Conservation (phyloP, 352 stramenopile species). For the Pythium brassicae region DNA sequence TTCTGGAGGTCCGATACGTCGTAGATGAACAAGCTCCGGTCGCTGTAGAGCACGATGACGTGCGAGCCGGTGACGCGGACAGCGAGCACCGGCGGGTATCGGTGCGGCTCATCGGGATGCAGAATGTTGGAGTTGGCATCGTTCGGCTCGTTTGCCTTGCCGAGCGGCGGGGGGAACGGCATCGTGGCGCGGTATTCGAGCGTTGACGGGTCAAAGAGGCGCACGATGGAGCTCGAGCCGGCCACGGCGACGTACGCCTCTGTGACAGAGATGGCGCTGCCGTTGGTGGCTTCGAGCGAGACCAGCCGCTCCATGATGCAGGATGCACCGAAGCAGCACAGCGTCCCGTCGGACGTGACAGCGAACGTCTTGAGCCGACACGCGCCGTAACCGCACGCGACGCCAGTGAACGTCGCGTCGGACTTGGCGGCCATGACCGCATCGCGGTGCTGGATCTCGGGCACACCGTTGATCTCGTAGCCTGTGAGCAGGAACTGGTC, state of each 20-base stretch:
- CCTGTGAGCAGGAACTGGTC: conserved; percentile 51
- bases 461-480: conserved; percentile 42
- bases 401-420: conserved; percentile 64
- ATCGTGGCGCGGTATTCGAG: conserved; percentile 71
- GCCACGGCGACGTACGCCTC: conserved; percentile 67
- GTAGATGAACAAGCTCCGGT: conserved; percentile 82
- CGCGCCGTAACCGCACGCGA: conserved; percentile 50
- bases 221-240: conserved; percentile 56
- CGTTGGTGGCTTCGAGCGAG: conserved; percentile 52
- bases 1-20: conserved; percentile 46
- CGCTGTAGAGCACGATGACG: conserved; percentile 67
- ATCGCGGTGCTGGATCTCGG: conserved; percentile 54
- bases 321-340: conserved; percentile 74
- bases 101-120: conserved; percentile 46
- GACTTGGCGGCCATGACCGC: conserved; percentile 57
- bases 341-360: conserved; percentile 59
- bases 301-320: conserved; percentile 75
- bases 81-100: conserved; percentile 54
- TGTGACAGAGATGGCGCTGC: conserved; percentile 72
- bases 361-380: conserved; percentile 71
- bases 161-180: conserved; percentile 72
- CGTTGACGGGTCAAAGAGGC: conserved; percentile 68
- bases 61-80: conserved; percentile 58
- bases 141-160: conserved; percentile 26
- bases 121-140: conserved; percentile 18